Percentiles rank a stretch among this genome's conserved stretches.
Conservation (phyloP, 2,329 filamentous ascomycete species). For the Colletotrichum camelliae region DNA sequence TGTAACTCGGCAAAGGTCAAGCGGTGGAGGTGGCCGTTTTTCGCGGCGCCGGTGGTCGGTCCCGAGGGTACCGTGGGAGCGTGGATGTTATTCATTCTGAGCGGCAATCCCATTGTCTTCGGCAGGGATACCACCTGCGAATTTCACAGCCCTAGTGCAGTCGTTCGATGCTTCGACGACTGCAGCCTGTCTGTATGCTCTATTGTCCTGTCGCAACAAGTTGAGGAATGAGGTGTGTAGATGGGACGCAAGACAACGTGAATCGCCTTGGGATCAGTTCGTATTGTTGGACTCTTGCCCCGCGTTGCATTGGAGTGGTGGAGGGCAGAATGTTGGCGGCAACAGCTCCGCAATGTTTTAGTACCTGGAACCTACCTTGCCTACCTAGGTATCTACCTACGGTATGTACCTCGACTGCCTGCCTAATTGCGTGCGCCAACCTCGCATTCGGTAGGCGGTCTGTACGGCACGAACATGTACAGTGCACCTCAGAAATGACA, state of each 20-base stretch:
- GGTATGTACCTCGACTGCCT: neutral
- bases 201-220: neutral
- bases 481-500: neutral
- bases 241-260: neutral
- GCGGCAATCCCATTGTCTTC: conserved; percentile 19
- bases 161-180: neutral
- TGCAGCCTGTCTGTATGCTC: neutral
- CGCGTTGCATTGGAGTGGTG: neutral
- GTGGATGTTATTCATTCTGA: conserved; percentile 61
- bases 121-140: neutral
- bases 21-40: conserved; percentile 67
- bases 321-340: neutral
- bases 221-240: neutral
- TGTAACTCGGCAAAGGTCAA: conserved; percentile 82
- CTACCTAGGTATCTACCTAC: neutral
- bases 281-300: neutral
- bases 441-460: neutral
- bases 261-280: neutral
- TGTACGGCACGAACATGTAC: neutral
- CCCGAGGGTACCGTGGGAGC: conserved; percentile 73
- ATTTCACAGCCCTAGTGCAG: neutral
- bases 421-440: neutral
- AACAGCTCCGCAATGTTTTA: neutral
- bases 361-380: too few species aligned
- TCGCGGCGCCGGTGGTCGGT: conserved; percentile 65